phyloP scores from a whole-genome alignment of 768 basidiomycete genomes.

The Agaricus sinodeliciosus region DNA sequence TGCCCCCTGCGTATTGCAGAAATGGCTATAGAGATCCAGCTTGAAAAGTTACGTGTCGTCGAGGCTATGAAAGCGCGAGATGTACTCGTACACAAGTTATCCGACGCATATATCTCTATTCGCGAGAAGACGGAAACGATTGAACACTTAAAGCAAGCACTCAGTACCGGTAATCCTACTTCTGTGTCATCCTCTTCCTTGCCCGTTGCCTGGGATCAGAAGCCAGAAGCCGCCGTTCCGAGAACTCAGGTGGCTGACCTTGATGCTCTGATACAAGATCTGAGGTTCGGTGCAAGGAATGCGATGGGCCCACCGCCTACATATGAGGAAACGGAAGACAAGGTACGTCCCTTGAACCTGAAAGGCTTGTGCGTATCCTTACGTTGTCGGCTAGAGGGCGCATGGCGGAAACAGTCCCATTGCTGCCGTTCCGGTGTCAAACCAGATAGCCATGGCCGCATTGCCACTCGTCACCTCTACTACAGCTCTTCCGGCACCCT shows the following conservation, averaged over 20 bases:
- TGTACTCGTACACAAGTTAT: constrained; percentile 48
- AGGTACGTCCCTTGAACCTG: constrained; percentile 17
- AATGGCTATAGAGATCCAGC: constrained; percentile 47
- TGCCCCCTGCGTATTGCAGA: constrained; percentile 43
- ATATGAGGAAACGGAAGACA: constrained; percentile 27
- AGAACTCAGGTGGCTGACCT: constrained; percentile 33
- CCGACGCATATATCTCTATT: constrained; percentile 53
- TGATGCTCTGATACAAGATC: constrained; percentile 30
- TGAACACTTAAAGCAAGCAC: constrained; percentile 37
- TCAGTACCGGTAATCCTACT: constrained; percentile 17
- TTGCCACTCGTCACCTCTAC: neutral
- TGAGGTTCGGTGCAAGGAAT: constrained; percentile 27
- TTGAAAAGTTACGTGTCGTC: constrained; percentile 42
- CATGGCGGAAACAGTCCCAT: neutral
- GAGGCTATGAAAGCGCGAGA: constrained; percentile 64
- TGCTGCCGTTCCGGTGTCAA: constrained; percentile 7
- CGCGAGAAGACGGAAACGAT: constrained; percentile 53
- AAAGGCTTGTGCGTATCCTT: neutral
- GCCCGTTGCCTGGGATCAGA: constrained; percentile 11
- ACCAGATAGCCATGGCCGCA: constrained; percentile 11
- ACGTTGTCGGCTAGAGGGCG: neutral
- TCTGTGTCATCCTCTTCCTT: neutral
- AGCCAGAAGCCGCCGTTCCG: constrained; percentile 20
- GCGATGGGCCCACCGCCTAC: constrained; percentile 26
- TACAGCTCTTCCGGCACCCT: neutral